Percentiles rank a stretch among this genome's conserved stretches.
Conservation (phyloP, 2,329 filamentous ascomycete species). For the Cryoendolithus antarcticus region DNA sequence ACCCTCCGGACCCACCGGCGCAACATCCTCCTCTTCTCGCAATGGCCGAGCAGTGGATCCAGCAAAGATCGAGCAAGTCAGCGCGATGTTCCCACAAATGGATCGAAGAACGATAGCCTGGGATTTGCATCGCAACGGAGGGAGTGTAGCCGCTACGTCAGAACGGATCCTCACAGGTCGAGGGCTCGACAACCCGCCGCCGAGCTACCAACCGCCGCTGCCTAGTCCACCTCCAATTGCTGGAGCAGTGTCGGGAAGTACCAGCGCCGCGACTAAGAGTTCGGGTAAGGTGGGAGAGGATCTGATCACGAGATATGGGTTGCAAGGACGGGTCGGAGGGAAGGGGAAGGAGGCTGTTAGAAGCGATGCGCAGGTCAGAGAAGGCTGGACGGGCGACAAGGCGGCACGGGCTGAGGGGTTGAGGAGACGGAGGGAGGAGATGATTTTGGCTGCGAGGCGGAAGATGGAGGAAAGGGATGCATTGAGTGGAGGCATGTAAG, state of each 20-base stretch:
- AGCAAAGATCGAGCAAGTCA: constrained; percentile 70
- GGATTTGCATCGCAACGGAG: constrained; percentile 84
- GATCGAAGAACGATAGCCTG: constrained; percentile 74
- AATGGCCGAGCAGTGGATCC: constrained; percentile 38
- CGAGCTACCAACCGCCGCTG: constrained; percentile 59
- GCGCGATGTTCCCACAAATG: constrained; percentile 89
- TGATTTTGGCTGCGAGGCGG: constrained; percentile 25
- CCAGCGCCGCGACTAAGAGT: not conserved
- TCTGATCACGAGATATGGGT: constrained; percentile 80
- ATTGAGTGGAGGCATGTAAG: not conserved
- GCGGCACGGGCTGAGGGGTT: constrained; percentile 69
- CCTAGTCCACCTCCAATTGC: constrained; percentile 29
- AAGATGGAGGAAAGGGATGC: constrained; percentile 24
- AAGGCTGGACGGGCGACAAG: constrained; percentile 72
- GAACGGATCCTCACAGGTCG: constrained; percentile 65
- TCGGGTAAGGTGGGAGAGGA: constrained; percentile 24
- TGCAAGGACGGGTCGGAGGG: constrained; percentile 18
- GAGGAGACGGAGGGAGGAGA: constrained; percentile 53
- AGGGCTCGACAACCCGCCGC: constrained; percentile 61
- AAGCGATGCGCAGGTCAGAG: constrained; percentile 27
- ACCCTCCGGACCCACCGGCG: constrained; percentile 19
- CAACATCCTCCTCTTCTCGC: constrained; percentile 23
- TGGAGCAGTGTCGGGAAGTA: constrained; percentile 23
- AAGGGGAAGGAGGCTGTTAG: constrained; percentile 19
- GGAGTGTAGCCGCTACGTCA: constrained; percentile 75